Base-by-base conservation (phyloP, 768 basidiomycete species). In the Sarcodon sp. region DNA sequence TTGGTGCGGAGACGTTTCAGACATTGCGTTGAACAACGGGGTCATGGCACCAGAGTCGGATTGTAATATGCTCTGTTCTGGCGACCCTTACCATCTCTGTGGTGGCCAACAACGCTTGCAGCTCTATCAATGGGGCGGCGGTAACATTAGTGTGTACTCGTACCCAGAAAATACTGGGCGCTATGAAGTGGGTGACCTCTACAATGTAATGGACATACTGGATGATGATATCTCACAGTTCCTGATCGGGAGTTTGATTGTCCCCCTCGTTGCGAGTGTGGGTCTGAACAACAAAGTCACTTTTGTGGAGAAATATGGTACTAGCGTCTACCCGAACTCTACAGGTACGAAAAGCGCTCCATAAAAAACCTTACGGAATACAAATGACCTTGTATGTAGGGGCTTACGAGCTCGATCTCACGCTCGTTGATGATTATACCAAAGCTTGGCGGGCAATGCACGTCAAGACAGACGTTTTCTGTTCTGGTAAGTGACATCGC, bases 221-320 rank as follows among this genome's bases (percentile, higher is more conserved):
- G 15, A 13, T 13, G 10, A 44, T 53, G 5, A 33, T 27, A 45
- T 31, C n/a, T 33, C 13, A 7, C 18, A 75, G 69, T 69, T 68
- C 55, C 59, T 76, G 33, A 64, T 75, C 13, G 64, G 66, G 0
- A 85, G 85, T 2, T 69, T 86, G 33, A 69, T 85, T 46, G 77
- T 86, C 10, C 84, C 85, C 3, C 66, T 87, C 49, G 75, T 87
- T 35, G 77, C 82, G 3, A 87, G 86, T 0, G 66, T 89, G 33
- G 84, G 86, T 1, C 69, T 83, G 62, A 88, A 88, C 66, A 79
- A 83, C 68, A 89, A 88, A 57, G 79, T 88, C 44, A 74, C 79
- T 1, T 84, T 88, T 66, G 66, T 89, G 6, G 86, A 89, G 61
- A 89, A 88, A 59, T 64, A 47, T 3, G 82, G 83, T 7, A 86